Evolutionary conservation across 1,284 basidiomycete genomes (phyloP).

Genomic region (Ceratobasidium sp.): DNA sequence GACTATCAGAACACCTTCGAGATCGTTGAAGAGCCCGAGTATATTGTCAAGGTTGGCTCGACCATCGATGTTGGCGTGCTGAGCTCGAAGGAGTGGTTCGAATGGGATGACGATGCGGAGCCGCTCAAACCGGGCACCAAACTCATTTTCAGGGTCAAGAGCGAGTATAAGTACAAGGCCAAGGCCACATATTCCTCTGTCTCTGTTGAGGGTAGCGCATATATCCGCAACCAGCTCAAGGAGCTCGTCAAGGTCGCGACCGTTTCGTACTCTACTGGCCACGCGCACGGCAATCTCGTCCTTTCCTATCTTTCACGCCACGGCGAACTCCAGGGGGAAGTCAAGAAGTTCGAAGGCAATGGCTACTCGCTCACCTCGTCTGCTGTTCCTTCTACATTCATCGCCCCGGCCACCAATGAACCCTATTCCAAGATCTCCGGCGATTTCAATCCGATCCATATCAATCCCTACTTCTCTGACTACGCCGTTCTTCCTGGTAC

Average conservation of each 20-base stretch:
- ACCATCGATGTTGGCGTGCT: slow-evolving; percentile 90
- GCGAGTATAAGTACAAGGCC: slow-evolving; percentile 90
- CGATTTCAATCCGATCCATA: slow-evolving; percentile 95
- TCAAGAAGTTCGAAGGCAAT: slow-evolving; percentile 81
- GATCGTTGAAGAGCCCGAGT: slow-evolving; percentile 87
- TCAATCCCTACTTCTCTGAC: slow-evolving; percentile 98
- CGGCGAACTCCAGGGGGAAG: slow-evolving; percentile 80
- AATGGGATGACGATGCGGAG: slow-evolving; percentile 87
- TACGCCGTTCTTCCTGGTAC: slow-evolving; percentile 94
- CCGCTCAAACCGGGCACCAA: slow-evolving; percentile 82
- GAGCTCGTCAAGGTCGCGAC: slow-evolving; percentile 87
- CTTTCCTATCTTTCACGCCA: slow-evolving; percentile 92
- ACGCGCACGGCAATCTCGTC: slow-evolving; percentile 93
- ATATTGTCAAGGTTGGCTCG: slow-evolving; percentile 78
- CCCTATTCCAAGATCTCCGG: slow-evolving; percentile 96
- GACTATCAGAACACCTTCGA: slow-evolving; percentile 98
- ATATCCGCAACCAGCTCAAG: slow-evolving; percentile 86
- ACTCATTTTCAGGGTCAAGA: slow-evolving; percentile 89
- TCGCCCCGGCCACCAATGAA: slow-evolving; percentile 56
- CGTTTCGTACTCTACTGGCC: slow-evolving; percentile 86
- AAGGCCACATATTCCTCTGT: slow-evolving; percentile 86
- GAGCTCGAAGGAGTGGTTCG: slow-evolving; percentile 97
- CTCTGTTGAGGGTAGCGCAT: slow-evolving; percentile 85
- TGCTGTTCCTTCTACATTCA: slow-evolving; percentile 70
- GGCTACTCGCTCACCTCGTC: slow-evolving; percentile 83